These are phyloP conservation scores for Pichia sp. DNA, from an alignment of 1,139 yeast genomes.

Conservation along the genomic window DNA sequence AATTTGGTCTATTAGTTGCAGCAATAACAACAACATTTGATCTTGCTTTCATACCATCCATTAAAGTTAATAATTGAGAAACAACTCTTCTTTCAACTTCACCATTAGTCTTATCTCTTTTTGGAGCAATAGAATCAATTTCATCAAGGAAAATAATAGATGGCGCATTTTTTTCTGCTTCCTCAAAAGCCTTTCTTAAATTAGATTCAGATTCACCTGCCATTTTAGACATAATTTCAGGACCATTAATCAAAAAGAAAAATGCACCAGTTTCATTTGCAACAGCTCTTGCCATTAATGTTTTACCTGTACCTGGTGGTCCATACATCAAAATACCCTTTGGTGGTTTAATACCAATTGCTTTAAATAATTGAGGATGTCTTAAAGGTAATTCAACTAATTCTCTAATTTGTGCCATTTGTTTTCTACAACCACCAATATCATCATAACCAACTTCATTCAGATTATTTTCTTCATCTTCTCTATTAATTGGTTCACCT, in stretches of 20 bases:
- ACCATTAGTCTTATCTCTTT: slow-evolving; percentile 99
- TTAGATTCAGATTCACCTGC: slow-evolving; percentile 99
- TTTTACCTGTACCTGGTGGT: slow-evolving; percentile 98
- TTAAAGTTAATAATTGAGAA: slow-evolving; percentile 88
- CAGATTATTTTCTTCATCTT: slow-evolving; percentile 94
- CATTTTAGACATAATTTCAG: slow-evolving; percentile 99
- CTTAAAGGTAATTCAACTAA: slow-evolving; percentile 93
- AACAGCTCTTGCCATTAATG: slow-evolving; percentile 99
- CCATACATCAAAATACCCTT: slow-evolving; percentile 96
- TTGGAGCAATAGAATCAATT: slow-evolving; percentile 98
- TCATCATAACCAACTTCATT: slow-evolving; percentile 98
- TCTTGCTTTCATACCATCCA: slow-evolving; percentile 99
- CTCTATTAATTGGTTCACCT: slow-evolving; percentile 98
- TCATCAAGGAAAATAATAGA: slow-evolving; percentile 96
- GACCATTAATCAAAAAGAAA: slow-evolving; percentile 96
- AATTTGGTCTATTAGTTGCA: slow-evolving; percentile 95
- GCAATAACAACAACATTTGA: slow-evolving; percentile 94
- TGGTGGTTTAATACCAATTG: slow-evolving; percentile 97
- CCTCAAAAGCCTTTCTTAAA: slow-evolving; percentile 96
- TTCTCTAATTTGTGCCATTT: slow-evolving; percentile 97
- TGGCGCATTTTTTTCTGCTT: slow-evolving; percentile 98
- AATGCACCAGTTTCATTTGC: slow-evolving; percentile 99
- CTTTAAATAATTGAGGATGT: slow-evolving; percentile 94
- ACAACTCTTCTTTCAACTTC: slow-evolving; percentile 98
- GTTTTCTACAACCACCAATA: slow-evolving; percentile 98